phyloP scores from a whole-genome alignment of 192 early-diverging fungal genomes.

The Coemansia nantahalensis region DNA sequence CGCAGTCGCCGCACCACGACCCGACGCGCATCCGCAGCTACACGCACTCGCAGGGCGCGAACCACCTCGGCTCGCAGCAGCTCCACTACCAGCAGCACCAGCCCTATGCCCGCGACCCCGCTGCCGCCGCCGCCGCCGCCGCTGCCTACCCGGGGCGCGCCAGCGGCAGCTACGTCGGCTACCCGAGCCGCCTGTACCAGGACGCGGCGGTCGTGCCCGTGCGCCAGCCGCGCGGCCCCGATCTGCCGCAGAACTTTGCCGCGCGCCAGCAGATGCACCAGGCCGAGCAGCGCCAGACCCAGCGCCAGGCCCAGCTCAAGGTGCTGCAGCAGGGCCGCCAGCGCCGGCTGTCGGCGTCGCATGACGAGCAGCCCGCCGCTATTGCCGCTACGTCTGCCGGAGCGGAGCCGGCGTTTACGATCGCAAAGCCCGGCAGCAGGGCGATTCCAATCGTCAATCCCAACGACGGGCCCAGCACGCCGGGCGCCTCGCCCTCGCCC shows the following conservation, averaged over 20 bases:
- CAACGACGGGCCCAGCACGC: conserved; percentile 7
- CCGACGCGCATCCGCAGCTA: conserved; percentile 43
- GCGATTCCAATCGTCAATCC: conserved; percentile 51
- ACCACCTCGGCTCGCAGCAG: conserved; percentile 18
- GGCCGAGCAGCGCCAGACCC: conserved; percentile 49
- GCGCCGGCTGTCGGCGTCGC: conserved; percentile 47
- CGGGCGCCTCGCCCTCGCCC: background rate
- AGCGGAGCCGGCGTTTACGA: conserved; percentile 31
- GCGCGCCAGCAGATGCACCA: conserved; percentile 55
- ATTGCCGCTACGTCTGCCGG: conserved; percentile 6
- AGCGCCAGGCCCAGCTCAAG: conserved; percentile 53
- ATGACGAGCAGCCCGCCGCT: conserved; percentile 15
- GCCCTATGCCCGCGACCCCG: conserved; percentile 33
- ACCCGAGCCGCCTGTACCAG: conserved; percentile 55
- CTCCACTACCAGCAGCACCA: conserved; percentile 36
- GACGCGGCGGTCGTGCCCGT: conserved; percentile 63
- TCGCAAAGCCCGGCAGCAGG: conserved; percentile 45
- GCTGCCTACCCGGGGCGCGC: conserved; percentile 34
- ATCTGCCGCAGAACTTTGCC: conserved; percentile 70
- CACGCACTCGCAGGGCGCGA: conserved; percentile 49
- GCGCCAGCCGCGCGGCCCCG: conserved; percentile 74
- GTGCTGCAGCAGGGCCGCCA: conserved; percentile 52
- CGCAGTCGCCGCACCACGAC: conserved; percentile 21
- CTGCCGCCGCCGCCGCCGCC: conserved; percentile 33
- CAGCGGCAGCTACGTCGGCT: conserved; percentile 56